Base-by-base conservation (phyloP, 257 asterid species). In the Eucommia ulmoides region DNA sequence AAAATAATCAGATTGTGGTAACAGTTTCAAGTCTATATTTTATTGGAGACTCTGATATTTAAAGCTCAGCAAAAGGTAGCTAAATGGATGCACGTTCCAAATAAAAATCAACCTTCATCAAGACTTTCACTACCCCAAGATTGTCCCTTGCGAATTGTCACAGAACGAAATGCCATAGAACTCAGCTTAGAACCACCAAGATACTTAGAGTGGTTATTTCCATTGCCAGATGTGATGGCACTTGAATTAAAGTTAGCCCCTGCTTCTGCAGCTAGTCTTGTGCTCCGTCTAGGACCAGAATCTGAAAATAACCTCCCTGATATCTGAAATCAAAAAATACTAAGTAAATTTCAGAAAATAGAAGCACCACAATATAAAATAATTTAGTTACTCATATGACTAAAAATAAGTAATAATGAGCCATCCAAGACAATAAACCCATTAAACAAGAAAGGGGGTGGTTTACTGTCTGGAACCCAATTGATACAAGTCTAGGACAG, bases 241-340 rank as follows among this genome's bases (percentile, higher is more conserved):
- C 59, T 65, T 42, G 89, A 65, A 64, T 56, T 80, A 35, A 74
- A 22, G 67, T 60, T 74, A 60, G 74, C 55, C 29, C 46, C 62
- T 22, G 89, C 65, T 53, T 91, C 98, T 57, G 86, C 98, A 59
- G 93, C 86, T 53, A 86, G 86, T 63, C 96, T 82, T 69, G 77
- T 72, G 81, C 94, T 89, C 62, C 96, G 73, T 33, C 98, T 85
- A 66, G 88, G 91, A 46, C 84, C 85, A 41, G 96, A 91, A 70
- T 91, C 98, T 60, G 92, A 63, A 81, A 86, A 91, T 48, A 91
- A 68, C 77, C 94, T 83, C 73, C 88, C 98, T 49, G 98, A 86
- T 63, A 86, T 93, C 96, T 88, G 68, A 55, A 68, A 22, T 46
- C 65, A 74, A 44, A 58, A 23, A 54, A 5, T 29, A 29, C n/a